These are phyloP conservation scores for Microstroma glucosiphilum DNA, from an alignment of 1,284 basidiomycete species.

Conservation along the genomic window DNA sequence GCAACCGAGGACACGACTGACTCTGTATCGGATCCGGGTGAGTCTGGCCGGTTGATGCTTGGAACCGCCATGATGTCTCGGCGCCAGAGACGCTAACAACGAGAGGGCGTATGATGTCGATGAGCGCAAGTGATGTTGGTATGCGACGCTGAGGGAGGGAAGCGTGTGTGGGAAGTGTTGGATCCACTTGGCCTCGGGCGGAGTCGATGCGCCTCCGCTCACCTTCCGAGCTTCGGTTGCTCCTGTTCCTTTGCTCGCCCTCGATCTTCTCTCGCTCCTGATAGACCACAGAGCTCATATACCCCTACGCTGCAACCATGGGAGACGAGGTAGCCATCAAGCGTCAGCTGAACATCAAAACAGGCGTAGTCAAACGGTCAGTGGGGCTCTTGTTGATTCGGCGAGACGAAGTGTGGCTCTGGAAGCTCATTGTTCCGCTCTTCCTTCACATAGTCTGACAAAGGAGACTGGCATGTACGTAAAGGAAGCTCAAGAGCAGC, in stretches of 20 bases:
- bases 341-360: conserved; percentile 37
- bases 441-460: conserved; percentile 18
- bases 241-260: no score
- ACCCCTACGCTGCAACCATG: conserved; percentile 11
- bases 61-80: neutral
- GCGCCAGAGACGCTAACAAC: no score
- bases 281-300: no score
- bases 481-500: conserved; percentile 20
- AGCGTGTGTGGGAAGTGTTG: no score
- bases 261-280: no score
- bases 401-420: no score
- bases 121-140: no score
- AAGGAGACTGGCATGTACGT: conserved; percentile 36
- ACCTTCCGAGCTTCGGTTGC: no score
- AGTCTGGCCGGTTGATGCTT: neutral
- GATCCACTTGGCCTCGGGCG: no score
- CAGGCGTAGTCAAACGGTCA: conserved; percentile 36
- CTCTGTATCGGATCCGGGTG: conserved; percentile 2
- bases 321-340: conserved; percentile 21
- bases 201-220: no score
- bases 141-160: no score
- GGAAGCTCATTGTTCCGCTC: neutral
- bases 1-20: conserved; percentile 2
- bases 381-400: neutral
- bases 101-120: no score